Conservation (phyloP, 805 yeast species). For the Ascoidea asiatica region DNA sequence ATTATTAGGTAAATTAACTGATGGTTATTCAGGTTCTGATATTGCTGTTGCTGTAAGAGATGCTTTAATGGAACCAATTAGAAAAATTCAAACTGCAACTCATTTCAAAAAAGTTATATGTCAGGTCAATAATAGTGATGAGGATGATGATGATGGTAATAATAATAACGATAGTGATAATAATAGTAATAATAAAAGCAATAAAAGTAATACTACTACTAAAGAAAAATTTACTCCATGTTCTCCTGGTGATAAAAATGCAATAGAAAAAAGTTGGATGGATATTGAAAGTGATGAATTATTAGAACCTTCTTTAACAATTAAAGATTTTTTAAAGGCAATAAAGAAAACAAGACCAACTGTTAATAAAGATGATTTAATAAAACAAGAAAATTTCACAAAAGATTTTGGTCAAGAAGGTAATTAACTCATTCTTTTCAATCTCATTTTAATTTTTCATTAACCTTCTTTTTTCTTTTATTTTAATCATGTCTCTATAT, state of each 20-base stretch:
- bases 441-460: no score
- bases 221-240: slow-evolving; percentile 66
- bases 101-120: slow-evolving; percentile 55
- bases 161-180: no score
- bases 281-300: slow-evolving; percentile 81
- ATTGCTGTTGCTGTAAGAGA: slow-evolving; percentile 93
- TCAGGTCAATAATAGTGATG: no score
- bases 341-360: slow-evolving; percentile 89
- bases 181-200: slow-evolving; percentile 18
- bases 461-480: no score
- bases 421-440: slow-evolving; percentile 28
- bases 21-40: slow-evolving; percentile 97
- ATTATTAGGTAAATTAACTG: slow-evolving; percentile 81
- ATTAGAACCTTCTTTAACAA: slow-evolving; percentile 76
- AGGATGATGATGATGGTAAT: slow-evolving; percentile 23
- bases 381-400: slow-evolving; percentile 77
- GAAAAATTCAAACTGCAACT: slow-evolving; percentile 91
- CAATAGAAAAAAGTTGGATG: slow-evolving; percentile 87
- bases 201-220: no score
- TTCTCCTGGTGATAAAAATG: slow-evolving; percentile 89
- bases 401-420: slow-evolving; percentile 97
- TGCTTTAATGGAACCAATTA: slow-evolving; percentile 94
- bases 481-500: no score
- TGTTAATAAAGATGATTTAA: slow-evolving; percentile 74
- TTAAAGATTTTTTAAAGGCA: slow-evolving; percentile 89